Conservation (phyloP, 345 rosid genomes). For the Dipteronia sinensis region DNA sequence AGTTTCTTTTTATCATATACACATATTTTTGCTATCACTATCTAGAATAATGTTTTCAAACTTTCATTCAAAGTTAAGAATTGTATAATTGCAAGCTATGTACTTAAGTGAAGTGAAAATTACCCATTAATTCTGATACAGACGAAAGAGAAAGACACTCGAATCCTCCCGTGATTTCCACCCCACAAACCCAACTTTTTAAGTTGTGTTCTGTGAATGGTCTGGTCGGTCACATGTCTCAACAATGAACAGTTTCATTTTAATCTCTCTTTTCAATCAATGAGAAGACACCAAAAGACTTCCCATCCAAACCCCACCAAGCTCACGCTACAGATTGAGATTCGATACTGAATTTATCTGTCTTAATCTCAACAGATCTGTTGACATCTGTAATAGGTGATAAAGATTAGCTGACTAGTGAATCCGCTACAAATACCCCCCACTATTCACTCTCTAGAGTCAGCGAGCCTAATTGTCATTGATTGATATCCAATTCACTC, state of each 20-base stretch:
- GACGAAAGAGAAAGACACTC: constrained; percentile 17
- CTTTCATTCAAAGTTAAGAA: constrained; percentile 29
- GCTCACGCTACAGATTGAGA: constrained; percentile 3
- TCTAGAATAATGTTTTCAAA: neutral
- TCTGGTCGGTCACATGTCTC: constrained; percentile 36
- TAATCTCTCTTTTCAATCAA: constrained; percentile 11
- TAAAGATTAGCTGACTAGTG: too few relatives aligned
- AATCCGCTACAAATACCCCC: constrained; percentile 21
- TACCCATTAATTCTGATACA: neutral
- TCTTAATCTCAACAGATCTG: too few relatives aligned
- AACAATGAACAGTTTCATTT: neutral
- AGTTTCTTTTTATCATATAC: neutral
- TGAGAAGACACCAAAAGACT: neutral
- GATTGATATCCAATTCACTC: neutral
- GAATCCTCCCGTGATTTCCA: constrained; percentile 27
- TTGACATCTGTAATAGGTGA: too few relatives aligned
- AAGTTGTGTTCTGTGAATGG: constrained; percentile 5
- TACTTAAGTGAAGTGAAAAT: constrained; percentile 27
- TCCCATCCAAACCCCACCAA: too few relatives aligned
- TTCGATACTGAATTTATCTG: too few relatives aligned
- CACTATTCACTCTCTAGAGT: neutral
- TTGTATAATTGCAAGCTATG: neutral
- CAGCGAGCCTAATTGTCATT: neutral
- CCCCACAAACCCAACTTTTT: constrained; percentile 4
- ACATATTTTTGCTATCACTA: neutral